Percentiles rank a stretch among this genome's conserved stretches.
phyloP scores from a whole-genome alignment of 176 grass and related monocot species.

The Triticum monococcum region DNA sequence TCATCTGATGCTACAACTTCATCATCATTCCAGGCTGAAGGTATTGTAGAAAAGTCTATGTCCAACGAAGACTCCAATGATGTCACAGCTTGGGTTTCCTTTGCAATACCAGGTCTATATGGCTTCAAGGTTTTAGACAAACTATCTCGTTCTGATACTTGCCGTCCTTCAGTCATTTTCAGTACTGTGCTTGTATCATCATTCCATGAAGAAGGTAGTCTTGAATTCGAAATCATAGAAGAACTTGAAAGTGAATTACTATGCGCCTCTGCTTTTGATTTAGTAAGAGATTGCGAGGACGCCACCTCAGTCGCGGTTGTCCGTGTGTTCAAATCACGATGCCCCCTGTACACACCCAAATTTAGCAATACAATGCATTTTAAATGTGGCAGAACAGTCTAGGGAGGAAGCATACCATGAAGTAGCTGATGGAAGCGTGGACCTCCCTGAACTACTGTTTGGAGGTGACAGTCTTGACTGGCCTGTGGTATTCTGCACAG shows the following conservation, averaged over 20 bases:
- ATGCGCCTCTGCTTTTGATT: constrained; percentile 61
- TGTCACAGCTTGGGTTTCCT: constrained; percentile 40
- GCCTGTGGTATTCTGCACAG: constrained; percentile 51
- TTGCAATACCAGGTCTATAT: constrained; percentile 60
- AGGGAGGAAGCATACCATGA: constrained; percentile 65
- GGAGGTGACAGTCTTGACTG: constrained; percentile 69
- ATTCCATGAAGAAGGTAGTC: constrained; percentile 69
- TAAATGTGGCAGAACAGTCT: not conserved
- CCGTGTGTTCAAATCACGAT: constrained; percentile 55
- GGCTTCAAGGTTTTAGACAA: constrained; percentile 50
- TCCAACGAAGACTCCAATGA: constrained; percentile 34
- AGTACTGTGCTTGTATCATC: constrained; percentile 62
- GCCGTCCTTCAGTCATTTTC: constrained; percentile 47
- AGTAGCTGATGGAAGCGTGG: constrained; percentile 70
- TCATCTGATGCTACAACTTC: constrained; percentile 44
- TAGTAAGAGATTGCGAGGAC: constrained; percentile 44
- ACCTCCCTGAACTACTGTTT: constrained; percentile 68
- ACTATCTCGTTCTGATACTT: constrained; percentile 32
- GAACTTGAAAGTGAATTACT: constrained; percentile 38
- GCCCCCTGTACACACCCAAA: constrained; percentile 52
- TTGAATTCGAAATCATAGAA: constrained; percentile 42
- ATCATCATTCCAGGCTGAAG: constrained; percentile 88
- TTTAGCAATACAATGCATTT: constrained; percentile 35
- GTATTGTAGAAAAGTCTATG: constrained; percentile 63
- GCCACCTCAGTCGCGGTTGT: constrained; percentile 32